Conservation (phyloP, 192 early-diverging fungal species). For the Linnemannia elongata region DNA sequence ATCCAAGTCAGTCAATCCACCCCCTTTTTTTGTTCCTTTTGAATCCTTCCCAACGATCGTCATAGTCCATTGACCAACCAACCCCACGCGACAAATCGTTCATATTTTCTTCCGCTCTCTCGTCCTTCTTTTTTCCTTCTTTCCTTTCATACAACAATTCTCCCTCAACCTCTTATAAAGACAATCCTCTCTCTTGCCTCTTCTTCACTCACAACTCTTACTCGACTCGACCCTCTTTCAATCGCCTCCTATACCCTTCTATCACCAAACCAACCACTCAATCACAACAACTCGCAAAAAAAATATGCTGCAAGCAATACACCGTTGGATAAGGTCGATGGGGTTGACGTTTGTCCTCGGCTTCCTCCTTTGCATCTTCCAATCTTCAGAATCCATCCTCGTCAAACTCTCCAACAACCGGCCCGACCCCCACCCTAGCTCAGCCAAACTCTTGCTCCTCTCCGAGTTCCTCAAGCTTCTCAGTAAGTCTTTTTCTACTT, state of each 20-base stretch:
- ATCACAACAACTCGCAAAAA: not conserved
- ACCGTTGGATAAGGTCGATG: slow-evolving; percentile 18
- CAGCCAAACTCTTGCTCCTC: slow-evolving; percentile 53
- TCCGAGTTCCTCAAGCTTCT: slow-evolving; percentile 51
- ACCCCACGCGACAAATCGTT: slow-evolving; percentile 2
- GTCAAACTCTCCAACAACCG: slow-evolving; percentile 53
- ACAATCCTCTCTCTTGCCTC: not conserved
- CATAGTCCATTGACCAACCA: not conserved
- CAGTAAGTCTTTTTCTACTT: slow-evolving; percentile 25
- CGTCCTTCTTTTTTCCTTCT: not conserved
- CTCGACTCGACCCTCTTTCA: not conserved
- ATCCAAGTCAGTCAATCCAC: not conserved
- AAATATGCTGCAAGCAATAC: slow-evolving; percentile 17
- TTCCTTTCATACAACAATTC: not conserved
- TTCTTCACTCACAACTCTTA: not conserved
- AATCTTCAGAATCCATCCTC: slow-evolving; percentile 56
- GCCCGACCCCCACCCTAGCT: slow-evolving; percentile 55
- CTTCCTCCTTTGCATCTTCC: slow-evolving; percentile 57
- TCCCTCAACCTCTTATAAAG: not conserved
- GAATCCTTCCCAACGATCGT: too few species aligned
- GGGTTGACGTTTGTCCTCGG: slow-evolving; percentile 50
- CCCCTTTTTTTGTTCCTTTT: too few species aligned
- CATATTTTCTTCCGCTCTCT: not conserved
- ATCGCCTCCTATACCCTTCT: not conserved
- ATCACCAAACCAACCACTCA: not conserved